Evolutionary conservation across 1,284 basidiomycete genomes (phyloP), one percentile per base, ranked within the genome.

Genomic region (Rhodotorula sp.): DNA sequence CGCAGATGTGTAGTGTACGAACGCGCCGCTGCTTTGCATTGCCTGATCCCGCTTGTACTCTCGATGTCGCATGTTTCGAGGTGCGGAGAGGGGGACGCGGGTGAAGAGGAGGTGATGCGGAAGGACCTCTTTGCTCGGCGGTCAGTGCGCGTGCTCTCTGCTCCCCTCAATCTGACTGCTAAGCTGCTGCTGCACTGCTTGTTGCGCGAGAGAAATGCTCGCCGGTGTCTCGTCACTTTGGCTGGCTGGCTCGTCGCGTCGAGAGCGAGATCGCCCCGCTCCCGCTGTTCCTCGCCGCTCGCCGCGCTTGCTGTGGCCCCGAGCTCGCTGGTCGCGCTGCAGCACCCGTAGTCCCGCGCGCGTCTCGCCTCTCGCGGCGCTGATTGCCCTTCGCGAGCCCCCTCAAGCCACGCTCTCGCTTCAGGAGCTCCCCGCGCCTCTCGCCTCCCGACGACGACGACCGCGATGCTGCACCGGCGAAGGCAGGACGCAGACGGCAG

Each of bases 391-490:
- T 10, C 32, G 21, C 4, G 19, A 9, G 32, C 29, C 21, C 17
- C 25, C 19, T 54, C n/a, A 32, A 22, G n/a, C 53, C 53, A 54
- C 53, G 44, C 44, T 46, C 44, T 46, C 44, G 44, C 46, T 22
- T 19, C 25, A 48, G 22, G 48, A 25, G 25, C 48, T 27, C 4
- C 22, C 25, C 3, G 9, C 48, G 25, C 22, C 22, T 10, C 21
- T 19, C 58, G 29, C 12, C 46, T 2, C 17, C 50, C 37, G n/a
- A 36, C 56, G 25, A 21, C 57, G 55, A 12, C 41, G 39, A 17
- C 39, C 32, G 41, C 61, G 21, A 69, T 66, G 68, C 51, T 70
- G 13, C 65, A 67, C 27, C 58, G 64, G 29, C 57, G 67, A 55
- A 56, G 63, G 46, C 71, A 63, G 46, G 65, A 67, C 41, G 34